Conservation (phyloP, 2,329 filamentous ascomycete species). For the Stenocarpella maydis region DNA sequence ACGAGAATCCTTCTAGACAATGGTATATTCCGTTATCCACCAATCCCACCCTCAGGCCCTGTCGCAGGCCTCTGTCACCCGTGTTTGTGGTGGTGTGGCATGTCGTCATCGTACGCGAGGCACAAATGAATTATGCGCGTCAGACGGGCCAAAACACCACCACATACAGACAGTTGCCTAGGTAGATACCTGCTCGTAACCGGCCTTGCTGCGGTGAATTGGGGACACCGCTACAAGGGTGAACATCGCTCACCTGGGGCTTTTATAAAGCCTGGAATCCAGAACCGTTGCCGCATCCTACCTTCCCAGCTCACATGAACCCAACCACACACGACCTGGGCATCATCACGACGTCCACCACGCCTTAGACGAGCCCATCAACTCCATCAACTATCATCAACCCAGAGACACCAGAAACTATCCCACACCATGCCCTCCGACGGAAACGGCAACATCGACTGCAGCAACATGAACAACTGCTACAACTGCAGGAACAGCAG, state of each 20-base stretch:
- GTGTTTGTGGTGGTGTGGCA: constrained; percentile 5
- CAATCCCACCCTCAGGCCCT: not conserved
- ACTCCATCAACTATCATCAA: not conserved
- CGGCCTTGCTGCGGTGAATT: not conserved
- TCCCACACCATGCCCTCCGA: constrained; percentile 5
- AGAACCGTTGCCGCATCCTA: no score
- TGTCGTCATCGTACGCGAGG: constrained; percentile 14
- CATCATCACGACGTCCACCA: not conserved
- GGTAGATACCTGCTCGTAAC: no score
- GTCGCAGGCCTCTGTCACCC: not conserved
- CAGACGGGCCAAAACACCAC: constrained; percentile 22
- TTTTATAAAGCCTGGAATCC: not conserved
- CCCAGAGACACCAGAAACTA: not conserved
- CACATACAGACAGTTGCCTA: not conserved
- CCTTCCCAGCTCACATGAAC: not conserved
- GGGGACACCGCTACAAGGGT: not conserved
- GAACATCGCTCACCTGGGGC: not conserved
- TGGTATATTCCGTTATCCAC: not conserved
- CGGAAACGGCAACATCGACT: constrained; percentile 28
- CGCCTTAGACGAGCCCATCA: not conserved
- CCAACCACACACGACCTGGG: not conserved
- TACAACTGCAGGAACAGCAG: constrained; percentile 32
- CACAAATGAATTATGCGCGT: constrained; percentile 6
- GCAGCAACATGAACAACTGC: constrained; percentile 32
- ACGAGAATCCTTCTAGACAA: not conserved